Conservation (phyloP, 768 basidiomycete genomes). For the Tricholoma furcatifolium region DNA sequence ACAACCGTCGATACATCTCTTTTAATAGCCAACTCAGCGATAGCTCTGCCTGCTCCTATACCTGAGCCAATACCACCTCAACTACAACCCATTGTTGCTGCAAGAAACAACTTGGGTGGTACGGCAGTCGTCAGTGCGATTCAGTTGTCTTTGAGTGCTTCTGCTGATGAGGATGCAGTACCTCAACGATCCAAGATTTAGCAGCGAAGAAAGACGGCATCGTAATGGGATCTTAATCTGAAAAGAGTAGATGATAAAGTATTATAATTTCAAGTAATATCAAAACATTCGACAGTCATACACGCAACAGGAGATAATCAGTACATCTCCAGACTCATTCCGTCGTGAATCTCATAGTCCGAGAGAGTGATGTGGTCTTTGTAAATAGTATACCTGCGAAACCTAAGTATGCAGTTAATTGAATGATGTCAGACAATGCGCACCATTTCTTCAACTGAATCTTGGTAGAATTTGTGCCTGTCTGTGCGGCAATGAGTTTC, state of each 20-base stretch:
- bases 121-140: constrained; percentile 4
- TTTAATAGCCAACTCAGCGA: neutral
- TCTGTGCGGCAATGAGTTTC: constrained; percentile 95
- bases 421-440: constrained; percentile 21
- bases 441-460: constrained; percentile 98
- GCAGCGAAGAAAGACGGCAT: too few relatives aligned
- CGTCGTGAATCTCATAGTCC: constrained; percentile 94
- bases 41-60: constrained; percentile 7
- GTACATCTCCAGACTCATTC: constrained; percentile 94
- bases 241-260: neutral
- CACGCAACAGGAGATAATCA: constrained; percentile 28
- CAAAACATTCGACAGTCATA: neutral
- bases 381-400: constrained; percentile 83
- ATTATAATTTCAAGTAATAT: neutral
- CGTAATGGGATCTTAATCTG: too few relatives aligned
- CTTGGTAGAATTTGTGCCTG: constrained; percentile 81
- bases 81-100: constrained; percentile 22
- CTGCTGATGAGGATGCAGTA: neutral
- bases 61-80: constrained; percentile 20
- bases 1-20: neutral
- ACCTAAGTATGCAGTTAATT: neutral
- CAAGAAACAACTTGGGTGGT: constrained; percentile 24
- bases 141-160: neutral
- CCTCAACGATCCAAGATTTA: constrained; percentile 8
- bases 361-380: constrained; percentile 93